Conservation (phyloP, 495 filamentous ascomycete genomes). For the Margaritispora aquatica region DNA sequence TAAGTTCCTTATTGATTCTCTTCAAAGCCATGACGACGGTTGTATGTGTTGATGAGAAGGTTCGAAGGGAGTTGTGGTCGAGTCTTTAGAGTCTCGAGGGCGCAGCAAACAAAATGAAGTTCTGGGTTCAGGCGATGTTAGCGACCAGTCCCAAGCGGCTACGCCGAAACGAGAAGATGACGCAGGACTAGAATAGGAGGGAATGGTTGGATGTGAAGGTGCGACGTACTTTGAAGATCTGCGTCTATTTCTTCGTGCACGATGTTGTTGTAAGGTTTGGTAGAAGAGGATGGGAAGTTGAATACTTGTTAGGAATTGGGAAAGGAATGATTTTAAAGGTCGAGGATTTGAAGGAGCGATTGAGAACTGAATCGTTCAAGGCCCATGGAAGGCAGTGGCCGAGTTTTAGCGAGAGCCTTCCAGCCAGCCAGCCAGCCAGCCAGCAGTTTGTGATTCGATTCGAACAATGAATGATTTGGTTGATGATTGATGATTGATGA, state of each 20-base stretch:
- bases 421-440: not conserved
- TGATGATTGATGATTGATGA: constrained; percentile 1
- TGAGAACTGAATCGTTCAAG: constrained; percentile 3
- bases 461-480: not conserved
- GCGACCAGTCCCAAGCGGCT: constrained; percentile 20
- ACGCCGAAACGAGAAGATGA: constrained; percentile 6
- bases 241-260: not conserved
- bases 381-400: not conserved
- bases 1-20: constrained; percentile 99
- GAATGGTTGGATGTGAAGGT: not conserved
- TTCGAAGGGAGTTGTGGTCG: constrained; percentile 11
- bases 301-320: not conserved
- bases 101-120: constrained; percentile 17
- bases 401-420: constrained; percentile 1
- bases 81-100: constrained; percentile 15
- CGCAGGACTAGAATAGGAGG: not conserved
- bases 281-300: not conserved
- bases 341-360: not conserved
- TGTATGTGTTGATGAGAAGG: constrained; percentile 23
- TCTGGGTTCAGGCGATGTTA: constrained; percentile 15
- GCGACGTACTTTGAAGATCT: not conserved
- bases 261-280: not conserved
- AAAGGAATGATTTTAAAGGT: not conserved
- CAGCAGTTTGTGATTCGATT: too few relatives aligned
- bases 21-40: constrained; percentile 84